These are phyloP conservation scores for Cicer cuneatum DNA, from an alignment of 306 rosid genomes.

Conservation along the genomic window DNA sequence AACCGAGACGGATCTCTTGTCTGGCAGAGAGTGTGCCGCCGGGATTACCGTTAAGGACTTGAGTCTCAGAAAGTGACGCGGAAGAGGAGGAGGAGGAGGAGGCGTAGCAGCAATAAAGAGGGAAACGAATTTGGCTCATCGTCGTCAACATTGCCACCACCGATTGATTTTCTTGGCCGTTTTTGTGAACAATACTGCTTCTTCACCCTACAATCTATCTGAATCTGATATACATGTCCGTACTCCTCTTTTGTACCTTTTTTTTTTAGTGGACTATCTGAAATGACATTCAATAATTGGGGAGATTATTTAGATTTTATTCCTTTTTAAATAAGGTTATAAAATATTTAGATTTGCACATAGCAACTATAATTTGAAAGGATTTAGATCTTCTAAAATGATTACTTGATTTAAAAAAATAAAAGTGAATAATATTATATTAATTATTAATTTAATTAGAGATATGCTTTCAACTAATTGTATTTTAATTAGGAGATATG, in stretches of 20 bases:
- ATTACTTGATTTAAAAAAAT: too few relatives aligned
- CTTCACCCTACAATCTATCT: not conserved
- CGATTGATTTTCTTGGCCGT: not conserved
- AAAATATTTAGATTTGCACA: too few relatives aligned
- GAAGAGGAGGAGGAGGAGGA: conserved; percentile 40
- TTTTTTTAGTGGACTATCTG: not conserved
- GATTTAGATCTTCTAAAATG: too few relatives aligned
- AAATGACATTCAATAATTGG: too few relatives aligned
- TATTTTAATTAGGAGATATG: too few relatives aligned
- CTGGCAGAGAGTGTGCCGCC: conserved; percentile 43
- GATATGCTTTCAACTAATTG: too few relatives aligned
- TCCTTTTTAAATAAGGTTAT: too few relatives aligned
- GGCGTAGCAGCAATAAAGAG: conserved; percentile 48
- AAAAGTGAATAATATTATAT: too few relatives aligned
- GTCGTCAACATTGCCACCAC: conserved; percentile 33
- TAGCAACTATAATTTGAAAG: too few relatives aligned
- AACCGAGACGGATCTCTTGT: conserved; percentile 73
- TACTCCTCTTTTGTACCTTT: not conserved
- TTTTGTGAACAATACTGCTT: not conserved
- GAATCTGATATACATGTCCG: not conserved
- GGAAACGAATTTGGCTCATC: conserved; percentile 41
- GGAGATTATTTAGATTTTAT: too few relatives aligned
- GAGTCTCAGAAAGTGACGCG: conserved; percentile 48
- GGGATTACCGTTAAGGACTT: conserved; percentile 55
- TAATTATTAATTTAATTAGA: too few relatives aligned